phyloP scores from a whole-genome alignment of 179 eudicot species.

The Heliamphora pulchella region DNA sequence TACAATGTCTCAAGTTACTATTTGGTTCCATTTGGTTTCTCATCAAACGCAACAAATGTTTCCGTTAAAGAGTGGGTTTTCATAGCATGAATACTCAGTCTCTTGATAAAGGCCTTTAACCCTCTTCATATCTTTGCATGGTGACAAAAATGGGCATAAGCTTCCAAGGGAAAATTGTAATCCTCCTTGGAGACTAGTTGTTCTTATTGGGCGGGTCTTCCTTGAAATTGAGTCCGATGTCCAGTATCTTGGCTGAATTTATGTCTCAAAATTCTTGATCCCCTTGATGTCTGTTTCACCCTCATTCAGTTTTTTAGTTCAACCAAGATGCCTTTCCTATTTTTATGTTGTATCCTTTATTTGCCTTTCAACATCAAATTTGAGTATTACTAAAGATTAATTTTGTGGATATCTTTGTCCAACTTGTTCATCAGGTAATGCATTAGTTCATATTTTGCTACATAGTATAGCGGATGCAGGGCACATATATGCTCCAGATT shows the following conservation, averaged over 20 bases:
- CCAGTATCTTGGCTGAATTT: background rate
- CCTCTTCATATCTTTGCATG: background rate
- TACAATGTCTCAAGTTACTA: background rate
- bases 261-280: background rate
- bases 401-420: background rate
- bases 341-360: background rate
- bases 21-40: background rate
- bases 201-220: background rate
- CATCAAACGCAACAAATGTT: constrained; percentile 9
- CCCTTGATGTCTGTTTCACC: background rate
- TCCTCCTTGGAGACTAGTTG: background rate
- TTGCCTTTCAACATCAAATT: background rate
- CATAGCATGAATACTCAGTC: background rate
- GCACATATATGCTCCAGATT: background rate
- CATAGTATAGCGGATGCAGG: background rate
- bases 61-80: background rate
- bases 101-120: background rate
- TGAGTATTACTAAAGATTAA: background rate
- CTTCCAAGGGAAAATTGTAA: background rate
- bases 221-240: background rate
- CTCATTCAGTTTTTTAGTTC: background rate
- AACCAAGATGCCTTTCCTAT: background rate
- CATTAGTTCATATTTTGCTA: background rate
- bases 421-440: background rate
- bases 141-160: background rate